Conservation (phyloP, 2,329 filamentous ascomycete genomes). For the Fusarium cyanostomum region DNA sequence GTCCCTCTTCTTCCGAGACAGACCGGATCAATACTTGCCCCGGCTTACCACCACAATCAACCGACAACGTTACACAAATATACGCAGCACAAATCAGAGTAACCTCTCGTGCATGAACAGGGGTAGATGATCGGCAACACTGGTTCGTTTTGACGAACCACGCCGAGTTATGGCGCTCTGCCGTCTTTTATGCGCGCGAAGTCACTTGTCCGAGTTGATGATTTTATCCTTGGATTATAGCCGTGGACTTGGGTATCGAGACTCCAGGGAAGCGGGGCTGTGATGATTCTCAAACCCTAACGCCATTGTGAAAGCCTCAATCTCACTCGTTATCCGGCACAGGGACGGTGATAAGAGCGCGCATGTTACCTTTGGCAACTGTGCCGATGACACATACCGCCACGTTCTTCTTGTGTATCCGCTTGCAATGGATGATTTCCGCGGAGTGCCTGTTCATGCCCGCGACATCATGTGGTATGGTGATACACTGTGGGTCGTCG, state of each 20-base stretch:
- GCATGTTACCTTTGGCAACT: conserved; percentile 47
- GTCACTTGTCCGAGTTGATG: not conserved
- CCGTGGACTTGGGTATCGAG: not conserved
- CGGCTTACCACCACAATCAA: not conserved
- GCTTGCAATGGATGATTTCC: conserved; percentile 45
- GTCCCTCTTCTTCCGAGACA: not conserved
- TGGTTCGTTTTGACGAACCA: not conserved
- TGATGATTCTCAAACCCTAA: not conserved
- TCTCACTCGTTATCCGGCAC: too few relatives aligned
- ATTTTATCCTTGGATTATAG: not conserved
- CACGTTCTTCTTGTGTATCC: conserved; percentile 50
- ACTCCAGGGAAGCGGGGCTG: not conserved
- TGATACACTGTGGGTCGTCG: conserved; percentile 48
- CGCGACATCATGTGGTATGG: conserved; percentile 51
- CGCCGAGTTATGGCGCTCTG: not conserved
- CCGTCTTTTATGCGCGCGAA: not conserved
- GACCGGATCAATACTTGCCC: not conserved
- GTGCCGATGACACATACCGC: conserved; percentile 43
- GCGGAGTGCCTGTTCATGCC: conserved; percentile 46
- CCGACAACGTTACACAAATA: not conserved
- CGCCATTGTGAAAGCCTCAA: too few relatives aligned
- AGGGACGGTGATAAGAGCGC: conserved; percentile 44
- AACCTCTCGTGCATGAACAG: not conserved
- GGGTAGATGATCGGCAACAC: not conserved
- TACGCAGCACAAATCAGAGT: too few relatives aligned